phyloP scores from a whole-genome alignment of 1,139 yeast genomes.

The Taphrina deformans region DNA sequence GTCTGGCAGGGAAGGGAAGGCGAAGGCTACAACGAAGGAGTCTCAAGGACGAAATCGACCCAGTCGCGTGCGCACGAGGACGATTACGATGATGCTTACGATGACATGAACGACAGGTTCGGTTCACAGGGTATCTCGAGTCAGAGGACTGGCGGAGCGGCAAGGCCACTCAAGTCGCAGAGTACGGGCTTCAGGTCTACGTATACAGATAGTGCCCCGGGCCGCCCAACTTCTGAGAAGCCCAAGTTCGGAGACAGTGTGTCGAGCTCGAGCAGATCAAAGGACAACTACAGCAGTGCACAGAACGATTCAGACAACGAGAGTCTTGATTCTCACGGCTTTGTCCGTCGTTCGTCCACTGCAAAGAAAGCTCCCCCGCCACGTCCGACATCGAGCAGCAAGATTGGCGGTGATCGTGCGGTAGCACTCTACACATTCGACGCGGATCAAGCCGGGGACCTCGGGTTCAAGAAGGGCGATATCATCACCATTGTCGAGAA shows the following conservation, averaged over 20 bases:
- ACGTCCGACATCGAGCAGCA: constrained; percentile 29
- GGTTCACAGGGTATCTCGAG: constrained; percentile 27
- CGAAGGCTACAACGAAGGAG: constrained; percentile 38
- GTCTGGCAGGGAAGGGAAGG: constrained; percentile 37
- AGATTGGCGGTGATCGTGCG: constrained; percentile 49
- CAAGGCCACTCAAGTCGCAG: constrained; percentile 23
- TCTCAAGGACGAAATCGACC: constrained; percentile 39
- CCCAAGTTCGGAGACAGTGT: constrained; percentile 12
- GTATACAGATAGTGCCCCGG: constrained; percentile 42
- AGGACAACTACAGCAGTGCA: neutral
- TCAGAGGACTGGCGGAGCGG: constrained; percentile 33
- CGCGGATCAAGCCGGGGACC: constrained; percentile 89
- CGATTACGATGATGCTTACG: constrained; percentile 49
- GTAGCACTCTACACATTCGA: constrained; percentile 84
- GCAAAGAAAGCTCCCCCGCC: neutral
- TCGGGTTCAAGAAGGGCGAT: constrained; percentile 91
- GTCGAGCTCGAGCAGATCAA: neutral
- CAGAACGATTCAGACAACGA: constrained; percentile 7
- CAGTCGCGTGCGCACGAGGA: constrained; percentile 49
- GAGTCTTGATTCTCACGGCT: constrained; percentile 24
- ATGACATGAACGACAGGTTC: constrained; percentile 40
- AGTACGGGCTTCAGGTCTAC: constrained; percentile 29
- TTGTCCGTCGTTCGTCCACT: constrained; percentile 5
- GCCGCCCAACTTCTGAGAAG: constrained; percentile 34
- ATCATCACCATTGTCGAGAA: constrained; percentile 84